These are phyloP conservation scores for Pleurotus ostreatus DNA, from an alignment of 768 basidiomycete species.

Conservation along the genomic window DNA sequence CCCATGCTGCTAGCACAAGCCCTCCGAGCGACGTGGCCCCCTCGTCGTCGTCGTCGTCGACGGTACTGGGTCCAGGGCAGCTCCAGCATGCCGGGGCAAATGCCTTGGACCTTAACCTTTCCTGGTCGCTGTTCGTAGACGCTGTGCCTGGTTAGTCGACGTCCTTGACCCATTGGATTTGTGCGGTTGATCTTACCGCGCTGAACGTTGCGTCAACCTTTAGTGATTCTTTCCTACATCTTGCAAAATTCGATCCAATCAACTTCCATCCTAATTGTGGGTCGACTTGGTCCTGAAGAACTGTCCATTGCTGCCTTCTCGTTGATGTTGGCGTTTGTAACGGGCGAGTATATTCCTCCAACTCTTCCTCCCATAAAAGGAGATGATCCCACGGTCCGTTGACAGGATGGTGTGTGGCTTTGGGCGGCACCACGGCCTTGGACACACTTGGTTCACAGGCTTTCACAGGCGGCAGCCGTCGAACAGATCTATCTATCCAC, in stretches of 20 bases:
- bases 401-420: constrained; percentile 71
- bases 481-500: constrained; percentile 67
- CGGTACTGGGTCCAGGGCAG: neutral
- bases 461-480: constrained; percentile 57
- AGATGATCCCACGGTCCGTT: constrained; percentile 45
- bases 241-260: constrained; percentile 76
- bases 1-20: too few species aligned
- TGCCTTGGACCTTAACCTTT: constrained; percentile 29
- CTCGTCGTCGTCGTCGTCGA: constrained; percentile 13
- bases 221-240: constrained; percentile 67
- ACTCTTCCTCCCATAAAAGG: constrained; percentile 16
- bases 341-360: constrained; percentile 52
- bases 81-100: constrained; percentile 9
- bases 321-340: constrained; percentile 75
- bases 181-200: neutral
- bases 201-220: neutral
- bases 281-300: constrained; percentile 65
- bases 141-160: constrained; percentile 49
- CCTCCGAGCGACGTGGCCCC: neutral
- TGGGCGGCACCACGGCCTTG: constrained; percentile 75
- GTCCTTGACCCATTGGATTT: neutral
- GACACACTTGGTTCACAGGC: constrained; percentile 78
- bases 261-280: constrained; percentile 55
- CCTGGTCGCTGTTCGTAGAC: constrained; percentile 48
- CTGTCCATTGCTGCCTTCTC: constrained; percentile 71